Conservation (phyloP, 495 filamentous ascomycete species). For the Penicillium chermesinum region DNA sequence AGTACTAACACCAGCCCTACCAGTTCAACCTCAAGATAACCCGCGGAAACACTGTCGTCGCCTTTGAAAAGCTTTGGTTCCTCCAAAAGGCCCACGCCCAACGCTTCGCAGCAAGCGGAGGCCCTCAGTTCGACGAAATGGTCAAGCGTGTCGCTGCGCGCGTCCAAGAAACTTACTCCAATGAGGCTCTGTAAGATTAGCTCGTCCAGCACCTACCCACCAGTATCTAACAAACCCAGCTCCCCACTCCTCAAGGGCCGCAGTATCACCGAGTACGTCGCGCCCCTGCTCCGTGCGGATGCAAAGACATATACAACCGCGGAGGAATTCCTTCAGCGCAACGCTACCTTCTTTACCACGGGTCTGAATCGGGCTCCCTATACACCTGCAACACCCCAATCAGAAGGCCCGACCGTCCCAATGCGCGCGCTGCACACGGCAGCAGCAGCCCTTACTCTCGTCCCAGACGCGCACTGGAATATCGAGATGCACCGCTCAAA, state of each 20-base stretch:
- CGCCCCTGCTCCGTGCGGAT: conserved; percentile 53
- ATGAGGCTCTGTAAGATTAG: conserved; percentile 22
- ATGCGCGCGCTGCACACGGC: conserved; percentile 37
- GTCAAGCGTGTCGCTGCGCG: conserved; percentile 33
- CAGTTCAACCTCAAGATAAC: conserved; percentile 81
- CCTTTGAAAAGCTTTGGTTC: conserved; percentile 72
- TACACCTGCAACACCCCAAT: conserved; percentile 14
- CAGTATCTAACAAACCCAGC: conserved; percentile 15
- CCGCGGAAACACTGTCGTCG: conserved; percentile 79
- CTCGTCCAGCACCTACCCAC: too few relatives aligned
- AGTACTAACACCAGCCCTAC: conserved; percentile 2
- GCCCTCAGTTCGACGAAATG: conserved; percentile 44
- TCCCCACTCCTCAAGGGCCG: conserved; percentile 27
- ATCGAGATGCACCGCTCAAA: conserved; percentile 33
- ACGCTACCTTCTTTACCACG: conserved; percentile 59
- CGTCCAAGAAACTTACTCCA: conserved; percentile 28
- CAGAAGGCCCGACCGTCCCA: conserved; percentile 18
- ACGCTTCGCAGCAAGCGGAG: conserved; percentile 30
- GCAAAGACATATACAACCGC: conserved; percentile 57
- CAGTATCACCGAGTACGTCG: conserved; percentile 35
- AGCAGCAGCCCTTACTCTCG: conserved; percentile 33
- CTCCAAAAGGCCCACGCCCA: conserved; percentile 70
- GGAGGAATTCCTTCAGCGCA: conserved; percentile 51
- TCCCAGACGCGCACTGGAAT: conserved; percentile 35
- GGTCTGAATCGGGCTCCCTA: conserved; percentile 33